Evolutionary conservation across 2,329 filamentous ascomycete genomes (phyloP).

Genomic region (Aspergillus sp.): DNA sequence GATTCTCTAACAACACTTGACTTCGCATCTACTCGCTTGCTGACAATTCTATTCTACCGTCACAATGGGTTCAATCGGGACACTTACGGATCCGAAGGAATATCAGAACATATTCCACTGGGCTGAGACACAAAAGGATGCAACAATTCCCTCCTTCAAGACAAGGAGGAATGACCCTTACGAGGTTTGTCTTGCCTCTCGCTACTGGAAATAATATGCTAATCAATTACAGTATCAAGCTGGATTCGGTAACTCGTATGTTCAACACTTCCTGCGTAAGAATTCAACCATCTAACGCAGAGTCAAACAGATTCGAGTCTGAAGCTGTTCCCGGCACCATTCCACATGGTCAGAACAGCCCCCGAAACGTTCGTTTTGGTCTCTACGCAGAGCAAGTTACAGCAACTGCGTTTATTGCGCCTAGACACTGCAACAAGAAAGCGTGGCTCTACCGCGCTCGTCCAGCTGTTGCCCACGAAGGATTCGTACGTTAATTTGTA

Average conservation of each 20-base stretch:
- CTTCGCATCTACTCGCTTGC: neutral
- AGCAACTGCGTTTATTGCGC: slow-evolving; percentile 61
- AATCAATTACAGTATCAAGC: slow-evolving; percentile 49
- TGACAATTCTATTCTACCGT: neutral
- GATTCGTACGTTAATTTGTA: slow-evolving; percentile 40
- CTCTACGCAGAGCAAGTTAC: slow-evolving; percentile 50
- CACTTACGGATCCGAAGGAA: slow-evolving; percentile 34
- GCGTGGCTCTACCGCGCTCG: slow-evolving; percentile 60
- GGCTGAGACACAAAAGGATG: slow-evolving; percentile 62
- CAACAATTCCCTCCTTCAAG: slow-evolving; percentile 54
- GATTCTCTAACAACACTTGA: neutral
- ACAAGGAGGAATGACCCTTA: slow-evolving; percentile 57
- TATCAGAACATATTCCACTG: slow-evolving; percentile 57
- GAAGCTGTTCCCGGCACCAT: slow-evolving; percentile 41
- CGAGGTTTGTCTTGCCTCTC: slow-evolving; percentile 35
- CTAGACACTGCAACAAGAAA: slow-evolving; percentile 57
- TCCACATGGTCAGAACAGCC: slow-evolving; percentile 39
- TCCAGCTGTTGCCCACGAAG: slow-evolving; percentile 56
- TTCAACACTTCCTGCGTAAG: slow-evolving; percentile 15
- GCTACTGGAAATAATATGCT: slow-evolving; percentile 6
- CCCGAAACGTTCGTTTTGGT: slow-evolving; percentile 38
- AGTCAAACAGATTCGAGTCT: slow-evolving; percentile 31
- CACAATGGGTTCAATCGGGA: slow-evolving; percentile 27
- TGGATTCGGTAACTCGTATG: slow-evolving; percentile 55
- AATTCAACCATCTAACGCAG: slow-evolving; percentile 29